Percentiles rank a stretch among this genome's conserved stretches.
Evolutionary conservation across 2,329 filamentous ascomycete species (phyloP).

Genomic region (Parasarocladium wereldwijsianum): DNA sequence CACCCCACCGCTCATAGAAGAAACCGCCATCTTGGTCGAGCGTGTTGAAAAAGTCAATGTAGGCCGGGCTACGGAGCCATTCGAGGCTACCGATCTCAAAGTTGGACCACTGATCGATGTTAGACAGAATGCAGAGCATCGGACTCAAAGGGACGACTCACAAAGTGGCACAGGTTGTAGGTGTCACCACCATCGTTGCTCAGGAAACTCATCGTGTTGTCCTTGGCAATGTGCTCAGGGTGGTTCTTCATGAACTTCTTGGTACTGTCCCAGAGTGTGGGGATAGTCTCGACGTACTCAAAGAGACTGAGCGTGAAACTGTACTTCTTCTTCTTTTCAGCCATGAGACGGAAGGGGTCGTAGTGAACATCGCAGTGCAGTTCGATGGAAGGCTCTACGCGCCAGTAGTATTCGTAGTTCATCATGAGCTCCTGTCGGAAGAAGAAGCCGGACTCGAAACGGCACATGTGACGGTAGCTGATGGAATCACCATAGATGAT

Average conservation of each 20-base stretch:
- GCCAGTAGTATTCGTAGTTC: constrained; percentile 99
- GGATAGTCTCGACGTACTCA: constrained; percentile 93
- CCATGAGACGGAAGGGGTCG: constrained; percentile 94
- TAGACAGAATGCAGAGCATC: constrained; percentile 8
- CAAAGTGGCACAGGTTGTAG: constrained; percentile 97
- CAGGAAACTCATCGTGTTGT: constrained; percentile 81
- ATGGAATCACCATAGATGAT: constrained; percentile 97
- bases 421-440: constrained; percentile 88
- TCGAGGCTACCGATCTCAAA: constrained; percentile 92
- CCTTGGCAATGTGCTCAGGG: constrained; percentile 72
- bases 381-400: constrained; percentile 92
- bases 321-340: constrained; percentile 95
- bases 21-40: constrained; percentile 89
- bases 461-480: constrained; percentile 98
- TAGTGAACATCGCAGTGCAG: constrained; percentile 92
- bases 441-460: constrained; percentile 98
- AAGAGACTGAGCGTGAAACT: constrained; percentile 91
- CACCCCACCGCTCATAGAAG: constrained; percentile 98
- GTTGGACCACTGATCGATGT: constrained; percentile 71
- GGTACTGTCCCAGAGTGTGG: constrained; percentile 85
- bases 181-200: constrained; percentile 82
- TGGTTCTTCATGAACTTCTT: constrained; percentile 88
- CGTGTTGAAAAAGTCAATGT: constrained; percentile 78
- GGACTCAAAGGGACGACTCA: constrained; percentile 29
- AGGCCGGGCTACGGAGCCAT: constrained; percentile 82